Conservation (phyloP, 2,329 filamentous ascomycete genomes). For the Periconia digitata region DNA sequence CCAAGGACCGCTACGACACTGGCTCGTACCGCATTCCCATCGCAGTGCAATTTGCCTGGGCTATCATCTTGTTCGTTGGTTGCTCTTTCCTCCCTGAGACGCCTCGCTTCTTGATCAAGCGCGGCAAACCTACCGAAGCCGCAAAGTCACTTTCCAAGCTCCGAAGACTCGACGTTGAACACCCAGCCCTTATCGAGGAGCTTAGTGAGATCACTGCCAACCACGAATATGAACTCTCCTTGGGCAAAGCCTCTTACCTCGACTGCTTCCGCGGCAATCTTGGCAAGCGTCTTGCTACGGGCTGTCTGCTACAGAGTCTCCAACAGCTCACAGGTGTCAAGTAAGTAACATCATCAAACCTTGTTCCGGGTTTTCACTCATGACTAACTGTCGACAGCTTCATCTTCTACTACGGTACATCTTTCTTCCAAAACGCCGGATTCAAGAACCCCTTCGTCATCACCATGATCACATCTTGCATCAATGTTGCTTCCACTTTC, state of each 20-base stretch:
- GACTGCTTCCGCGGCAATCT: constrained; percentile 52
- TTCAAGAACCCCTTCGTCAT: constrained; percentile 63
- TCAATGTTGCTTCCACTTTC: constrained; percentile 76
- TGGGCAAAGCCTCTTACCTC: constrained; percentile 50
- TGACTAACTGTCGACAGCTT: no score
- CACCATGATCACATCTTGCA: constrained; percentile 72
- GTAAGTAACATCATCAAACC: no score
- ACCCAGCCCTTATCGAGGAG: constrained; percentile 63
- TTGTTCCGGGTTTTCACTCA: constrained; percentile 49
- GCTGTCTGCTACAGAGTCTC: constrained; percentile 73
- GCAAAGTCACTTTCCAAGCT: constrained; percentile 64
- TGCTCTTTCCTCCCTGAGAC: constrained; percentile 72
- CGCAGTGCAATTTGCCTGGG: constrained; percentile 73
- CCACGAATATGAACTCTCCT: constrained; percentile 71
- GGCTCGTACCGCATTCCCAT: constrained; percentile 76
- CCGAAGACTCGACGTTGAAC: constrained; percentile 61
- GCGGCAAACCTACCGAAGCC: constrained; percentile 62
- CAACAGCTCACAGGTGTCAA: constrained; percentile 68
- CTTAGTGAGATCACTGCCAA: constrained; percentile 66
- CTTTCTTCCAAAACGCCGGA: constrained; percentile 45
- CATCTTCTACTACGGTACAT: constrained; percentile 48
- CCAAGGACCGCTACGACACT: constrained; percentile 56
- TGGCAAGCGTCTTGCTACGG: constrained; percentile 68
- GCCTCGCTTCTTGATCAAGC: constrained; percentile 70
- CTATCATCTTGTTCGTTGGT: constrained; percentile 65